Base-by-base conservation (phyloP, 306 rosid genomes). In the Crataegus laevigata region DNA sequence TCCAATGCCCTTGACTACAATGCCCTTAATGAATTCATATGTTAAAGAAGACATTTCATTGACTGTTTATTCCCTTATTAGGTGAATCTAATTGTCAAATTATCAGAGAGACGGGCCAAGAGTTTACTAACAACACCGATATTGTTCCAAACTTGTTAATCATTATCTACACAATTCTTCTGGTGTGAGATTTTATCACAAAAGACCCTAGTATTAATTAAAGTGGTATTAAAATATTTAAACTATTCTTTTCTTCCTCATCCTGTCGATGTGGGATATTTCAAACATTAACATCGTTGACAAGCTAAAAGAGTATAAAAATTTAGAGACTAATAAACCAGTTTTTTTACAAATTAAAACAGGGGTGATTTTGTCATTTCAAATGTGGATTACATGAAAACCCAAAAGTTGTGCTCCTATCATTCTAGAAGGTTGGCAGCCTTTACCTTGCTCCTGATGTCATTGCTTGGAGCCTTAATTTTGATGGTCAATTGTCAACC, bases 401-500 rank as follows among this genome's bases (percentile, higher is more conserved):
- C 2, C 25, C 54, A 24, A 15, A 22, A 24, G 6, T 58, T 25
- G 38, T 25, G n/a, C 26, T 25, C 19, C 60, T 73, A 1, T 0
- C 17, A 24, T 80, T 80, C 84, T 75, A 75, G 84, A 72, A 80
- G 40, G 58, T 22, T 26, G 67, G 52, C 25, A 74, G 19, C 60
- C 5, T 51, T 18, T 71, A 13, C 60, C 13, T 51, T 18, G 30
- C 29, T 11, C 3, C 57, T 17, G 57, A 7, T 2, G 3, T 26
- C 52, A 66, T 68, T 47, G 6, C 29, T 55, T 25, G 21, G 15
- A 6, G 26, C 75, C 22, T 54, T 54, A 13, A 24, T n/a, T 22
- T n/a, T n/a, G n/a, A 11, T 4, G 58, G 32, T 68, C 43, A 73
- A 69, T 11, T 61, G 83, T 80, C 83, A 61, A 80, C 30, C 19